Evolutionary conservation across 2,329 filamentous ascomycete genomes (phyloP).

Genomic region (Sporothrix curviconia): DNA sequence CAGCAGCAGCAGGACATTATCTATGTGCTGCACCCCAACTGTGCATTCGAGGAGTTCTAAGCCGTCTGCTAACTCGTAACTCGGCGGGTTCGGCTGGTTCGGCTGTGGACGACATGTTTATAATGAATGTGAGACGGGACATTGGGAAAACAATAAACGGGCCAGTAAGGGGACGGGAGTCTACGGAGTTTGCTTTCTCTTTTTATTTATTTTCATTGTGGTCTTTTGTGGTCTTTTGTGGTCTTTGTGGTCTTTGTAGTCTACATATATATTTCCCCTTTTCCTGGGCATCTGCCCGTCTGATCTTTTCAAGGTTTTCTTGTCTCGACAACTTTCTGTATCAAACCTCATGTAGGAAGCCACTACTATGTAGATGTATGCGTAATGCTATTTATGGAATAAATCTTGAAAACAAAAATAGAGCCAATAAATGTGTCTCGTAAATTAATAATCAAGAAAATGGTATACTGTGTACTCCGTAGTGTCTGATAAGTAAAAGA

Average conservation of each 20-base stretch:
- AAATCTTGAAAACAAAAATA: neutral
- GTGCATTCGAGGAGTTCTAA: conserved; percentile 63
- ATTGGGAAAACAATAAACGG: neutral
- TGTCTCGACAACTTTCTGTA: too few relatives aligned
- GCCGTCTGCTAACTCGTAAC: too few relatives aligned
- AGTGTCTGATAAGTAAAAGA: too few relatives aligned
- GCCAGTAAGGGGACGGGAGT: neutral
- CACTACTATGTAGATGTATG: neutral
- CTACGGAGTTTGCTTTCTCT: neutral
- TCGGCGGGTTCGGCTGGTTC: too few relatives aligned
- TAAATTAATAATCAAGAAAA: neutral
- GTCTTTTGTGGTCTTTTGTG: too few relatives aligned
- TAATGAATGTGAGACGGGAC: neutral
- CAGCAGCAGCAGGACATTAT: conserved; percentile 49
- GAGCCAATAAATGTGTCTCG: neutral
- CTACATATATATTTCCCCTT: conserved; percentile 1
- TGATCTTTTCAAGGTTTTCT: too few relatives aligned
- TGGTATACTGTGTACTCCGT: too few relatives aligned
- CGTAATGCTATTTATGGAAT: neutral
- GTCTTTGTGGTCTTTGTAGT: too few relatives aligned
- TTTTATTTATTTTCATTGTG: neutral
- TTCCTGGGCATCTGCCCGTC: neutral
- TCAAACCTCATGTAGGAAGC: neutral
- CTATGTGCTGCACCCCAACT: conserved; percentile 93
- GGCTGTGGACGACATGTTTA: too few relatives aligned